Conservation (phyloP, 2,329 filamentous ascomycete species). For the Cercospora janseana region DNA sequence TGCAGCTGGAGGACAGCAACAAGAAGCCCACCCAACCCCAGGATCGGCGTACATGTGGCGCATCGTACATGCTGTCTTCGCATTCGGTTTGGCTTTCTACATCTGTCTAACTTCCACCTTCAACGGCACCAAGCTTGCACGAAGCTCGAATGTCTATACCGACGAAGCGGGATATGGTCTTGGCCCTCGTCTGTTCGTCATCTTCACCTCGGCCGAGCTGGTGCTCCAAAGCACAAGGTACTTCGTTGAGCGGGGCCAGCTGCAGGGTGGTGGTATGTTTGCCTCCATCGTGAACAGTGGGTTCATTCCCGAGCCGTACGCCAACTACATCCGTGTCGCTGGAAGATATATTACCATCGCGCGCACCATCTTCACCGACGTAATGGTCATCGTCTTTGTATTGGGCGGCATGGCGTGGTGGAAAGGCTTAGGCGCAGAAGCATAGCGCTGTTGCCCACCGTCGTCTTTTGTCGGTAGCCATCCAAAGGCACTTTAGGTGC, state of each 20-base stretch:
- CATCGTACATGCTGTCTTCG: conserved; percentile 70
- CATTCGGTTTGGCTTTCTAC: conserved; percentile 67
- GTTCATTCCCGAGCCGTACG: conserved; percentile 65
- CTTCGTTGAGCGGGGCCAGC: conserved; percentile 62
- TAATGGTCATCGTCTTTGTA: conserved; percentile 75
- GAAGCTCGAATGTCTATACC: conserved; percentile 44
- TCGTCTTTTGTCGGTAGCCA: background rate
- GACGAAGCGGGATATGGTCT: conserved; percentile 41
- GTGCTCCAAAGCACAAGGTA: conserved; percentile 69
- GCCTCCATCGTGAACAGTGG: conserved; percentile 57
- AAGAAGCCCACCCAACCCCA: conserved; percentile 36
- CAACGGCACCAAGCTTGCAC: conserved; percentile 62
- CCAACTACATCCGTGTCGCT: conserved; percentile 59
- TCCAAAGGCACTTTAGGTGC: conserved; percentile 8
- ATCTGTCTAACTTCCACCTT: conserved; percentile 68
- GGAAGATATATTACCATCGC: conserved; percentile 70
- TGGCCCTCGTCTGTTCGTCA: conserved; percentile 66
- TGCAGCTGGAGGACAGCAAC: conserved; percentile 35
- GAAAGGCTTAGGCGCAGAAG: conserved; percentile 34
- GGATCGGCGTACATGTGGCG: conserved; percentile 63
- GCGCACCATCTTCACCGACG: conserved; percentile 67
- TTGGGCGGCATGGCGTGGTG: conserved; percentile 59
- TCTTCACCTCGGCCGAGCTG: conserved; percentile 76
- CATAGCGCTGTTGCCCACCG: conserved; percentile 10
- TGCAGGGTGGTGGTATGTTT: conserved; percentile 61